Base-by-base conservation (phyloP, 148 eudicot genomes). In the Camellia granthamiana region DNA sequence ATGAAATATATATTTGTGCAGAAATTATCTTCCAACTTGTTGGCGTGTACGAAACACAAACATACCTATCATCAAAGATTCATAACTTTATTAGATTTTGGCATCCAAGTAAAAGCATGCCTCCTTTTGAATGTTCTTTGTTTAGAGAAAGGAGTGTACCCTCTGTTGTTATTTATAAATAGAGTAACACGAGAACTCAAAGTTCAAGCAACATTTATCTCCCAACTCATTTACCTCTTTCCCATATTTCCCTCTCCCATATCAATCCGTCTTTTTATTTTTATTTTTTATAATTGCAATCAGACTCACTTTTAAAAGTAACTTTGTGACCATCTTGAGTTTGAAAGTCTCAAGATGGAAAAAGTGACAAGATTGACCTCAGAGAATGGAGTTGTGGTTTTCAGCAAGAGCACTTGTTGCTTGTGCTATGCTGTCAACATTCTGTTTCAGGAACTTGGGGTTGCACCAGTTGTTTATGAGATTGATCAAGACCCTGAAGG, bases 381-480 rank as follows among this genome's bases (percentile, higher is more conserved):
- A 4, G 98, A 93, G 77, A 91, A 96, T 16, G 94, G 95, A 38
- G 88, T 96, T 2, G 89, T 96, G 84, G 85, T 96, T 77, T 93
- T 96, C 84, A 94, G 95, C 90, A 96, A 93, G 82, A 95, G 93
- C 85, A 90, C 90, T 10, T 95, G 98, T 63, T 95, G 98, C 85
- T 78, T 95, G 69, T 87, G 97, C 84, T 96, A 96, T 84, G 92
- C 93, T 0, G 97, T 96, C 47, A 83, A 81, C 84, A 89, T 96
- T 65, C 84, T 96, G 75, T 96, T 96, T 78, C 88, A 84, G 62
- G 99, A 87, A 41, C 89, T 96, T 4, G 87, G 91, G 63, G 94
- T 88, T 16, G 80, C n/a, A 15, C 97, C 94, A 1, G 59, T 75
- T 75, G 88, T 89, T 16, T 85, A 88, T 73, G 93, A 95, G 75